Evolutionary conservation across 352 stramenopile genomes (phyloP).

Genomic region (Phytophthora macrochlamydospora): DNA sequence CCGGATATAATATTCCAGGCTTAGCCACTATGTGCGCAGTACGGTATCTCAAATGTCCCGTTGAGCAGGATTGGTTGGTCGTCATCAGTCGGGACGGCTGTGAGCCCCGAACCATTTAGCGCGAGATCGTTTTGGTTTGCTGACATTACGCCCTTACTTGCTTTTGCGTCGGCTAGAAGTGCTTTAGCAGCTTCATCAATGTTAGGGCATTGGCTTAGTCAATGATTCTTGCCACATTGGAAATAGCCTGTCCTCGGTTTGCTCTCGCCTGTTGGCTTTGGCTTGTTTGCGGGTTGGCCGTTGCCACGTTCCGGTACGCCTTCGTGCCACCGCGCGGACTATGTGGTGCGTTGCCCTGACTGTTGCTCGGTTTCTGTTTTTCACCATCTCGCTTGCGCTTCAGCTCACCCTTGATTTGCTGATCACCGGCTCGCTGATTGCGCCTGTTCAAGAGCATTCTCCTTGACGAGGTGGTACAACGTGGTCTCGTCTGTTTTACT

Average conservation of each 20-base stretch:
- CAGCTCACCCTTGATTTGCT: not conserved
- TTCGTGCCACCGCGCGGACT: too few species aligned
- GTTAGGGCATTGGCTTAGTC: slow-evolving; percentile 8
- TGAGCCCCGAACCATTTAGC: not conserved
- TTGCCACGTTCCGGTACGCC: too few species aligned
- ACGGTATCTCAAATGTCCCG: not conserved
- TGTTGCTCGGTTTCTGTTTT: too few species aligned
- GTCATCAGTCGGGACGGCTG: not conserved
- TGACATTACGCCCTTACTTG: not conserved
- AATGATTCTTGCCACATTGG: slow-evolving; percentile 21
- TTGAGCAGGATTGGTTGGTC: slow-evolving; percentile 3
- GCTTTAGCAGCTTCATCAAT: slow-evolving; percentile 5
- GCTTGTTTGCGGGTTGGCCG: too few species aligned
- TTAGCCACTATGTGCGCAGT: slow-evolving; percentile 20
- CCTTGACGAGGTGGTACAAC: not conserved
- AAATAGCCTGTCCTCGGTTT: slow-evolving; percentile 13
- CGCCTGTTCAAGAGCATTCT: not conserved
- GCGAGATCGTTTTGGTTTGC: not conserved
- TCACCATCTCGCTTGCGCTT: too few species aligned
- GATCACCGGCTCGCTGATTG: not conserved
- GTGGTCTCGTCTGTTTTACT: not conserved
- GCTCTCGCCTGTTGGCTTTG: not conserved
- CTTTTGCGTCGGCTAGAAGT: slow-evolving; percentile 1
- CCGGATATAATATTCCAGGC: slow-evolving; percentile 17
- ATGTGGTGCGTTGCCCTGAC: too few species aligned